Evolutionary conservation across 768 basidiomycete species (phyloP), one percentile per base, ranked within the genome.

Genomic region (Tulasnella sp.): DNA sequence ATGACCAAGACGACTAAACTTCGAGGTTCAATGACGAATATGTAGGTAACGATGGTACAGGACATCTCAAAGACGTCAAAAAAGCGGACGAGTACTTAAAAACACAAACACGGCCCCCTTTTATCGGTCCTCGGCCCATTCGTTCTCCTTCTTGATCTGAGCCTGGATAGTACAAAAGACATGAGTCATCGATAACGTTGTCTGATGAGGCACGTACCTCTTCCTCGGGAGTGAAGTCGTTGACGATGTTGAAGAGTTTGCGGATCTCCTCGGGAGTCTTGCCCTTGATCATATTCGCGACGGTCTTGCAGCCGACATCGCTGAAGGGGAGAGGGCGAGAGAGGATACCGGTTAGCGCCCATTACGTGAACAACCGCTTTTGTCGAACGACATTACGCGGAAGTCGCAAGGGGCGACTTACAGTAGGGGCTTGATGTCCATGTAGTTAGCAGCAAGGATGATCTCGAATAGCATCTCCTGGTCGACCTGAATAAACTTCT

Each of bases 401-500:
- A 26, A 22, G 14, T 19, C 5, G 16, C 41, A 16, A 22, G 35
- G n/a, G n/a, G n/a, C n/a, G 22, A 84, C 92, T 76, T 77, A 97
- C 96, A 98, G 88, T 64, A 98, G 87, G 26, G 95, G 91, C 83
- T 98, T 98, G 86, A 99, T 98, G 79, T 99, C 97, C 76, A 99
- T 90, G 83, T 99, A 99, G 84, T 99, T 99, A 75, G 97, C 97
- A 11, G 97, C 97, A 71, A 98, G 90, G 80, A 98, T 99, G 80
- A 98, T 99, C 83, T 99, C 97, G 76, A 98, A 98, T 6, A 99
- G 86, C 96, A 98, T 98, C 83, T 98, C 97, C 82, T 98, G 97
- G 84, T 98, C 97, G 73, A 98, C 97, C 59, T 90, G 90, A 81
- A 96, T 95, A 80, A 95, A 98, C 83, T 97, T 97, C 79, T 95